Conservation (phyloP, 2,329 filamentous ascomycete species). For the Aureobasidium mangrovei region DNA sequence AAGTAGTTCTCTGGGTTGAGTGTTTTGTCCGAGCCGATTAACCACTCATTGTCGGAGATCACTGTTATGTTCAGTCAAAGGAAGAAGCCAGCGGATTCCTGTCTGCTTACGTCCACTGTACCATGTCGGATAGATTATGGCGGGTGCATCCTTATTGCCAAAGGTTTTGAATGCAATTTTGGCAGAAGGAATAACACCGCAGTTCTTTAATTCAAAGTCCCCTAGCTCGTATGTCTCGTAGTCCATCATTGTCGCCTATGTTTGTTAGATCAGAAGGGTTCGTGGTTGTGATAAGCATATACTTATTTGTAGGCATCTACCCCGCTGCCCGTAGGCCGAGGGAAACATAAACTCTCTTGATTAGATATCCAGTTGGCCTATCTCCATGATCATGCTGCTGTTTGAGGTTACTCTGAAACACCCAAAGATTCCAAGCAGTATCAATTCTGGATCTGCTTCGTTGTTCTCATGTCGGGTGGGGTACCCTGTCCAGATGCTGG, state of each 20-base stretch:
- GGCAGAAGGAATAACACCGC: constrained; percentile 53
- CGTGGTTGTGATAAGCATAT: background rate
- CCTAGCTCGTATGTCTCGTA: constrained; percentile 41
- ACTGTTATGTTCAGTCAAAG: constrained; percentile 23
- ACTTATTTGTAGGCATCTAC: background rate
- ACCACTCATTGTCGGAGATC: constrained; percentile 67
- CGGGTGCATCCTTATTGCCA: constrained; percentile 52
- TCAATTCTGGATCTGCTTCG: too few species aligned
- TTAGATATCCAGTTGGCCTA: too few species aligned
- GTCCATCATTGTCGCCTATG: constrained; percentile 18
- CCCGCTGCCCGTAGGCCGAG: too few species aligned
- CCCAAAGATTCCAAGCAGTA: too few species aligned
- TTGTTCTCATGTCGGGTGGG: too few species aligned
- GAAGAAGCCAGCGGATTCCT: too few species aligned
- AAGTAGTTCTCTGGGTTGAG: constrained; percentile 57
- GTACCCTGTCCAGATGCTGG: too few species aligned
- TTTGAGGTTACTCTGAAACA: too few species aligned
- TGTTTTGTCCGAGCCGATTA: constrained; percentile 57
- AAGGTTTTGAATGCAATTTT: constrained; percentile 71
- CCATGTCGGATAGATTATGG: constrained; percentile 71
- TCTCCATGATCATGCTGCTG: too few species aligned
- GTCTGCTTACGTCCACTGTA: constrained; percentile 50
- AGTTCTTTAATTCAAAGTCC: constrained; percentile 50
- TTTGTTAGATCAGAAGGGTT: background rate
- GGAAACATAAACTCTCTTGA: too few species aligned